These are phyloP conservation scores for Boeremia exigua DNA, from an alignment of 2,329 filamentous ascomycete genomes.

Conservation along the genomic window DNA sequence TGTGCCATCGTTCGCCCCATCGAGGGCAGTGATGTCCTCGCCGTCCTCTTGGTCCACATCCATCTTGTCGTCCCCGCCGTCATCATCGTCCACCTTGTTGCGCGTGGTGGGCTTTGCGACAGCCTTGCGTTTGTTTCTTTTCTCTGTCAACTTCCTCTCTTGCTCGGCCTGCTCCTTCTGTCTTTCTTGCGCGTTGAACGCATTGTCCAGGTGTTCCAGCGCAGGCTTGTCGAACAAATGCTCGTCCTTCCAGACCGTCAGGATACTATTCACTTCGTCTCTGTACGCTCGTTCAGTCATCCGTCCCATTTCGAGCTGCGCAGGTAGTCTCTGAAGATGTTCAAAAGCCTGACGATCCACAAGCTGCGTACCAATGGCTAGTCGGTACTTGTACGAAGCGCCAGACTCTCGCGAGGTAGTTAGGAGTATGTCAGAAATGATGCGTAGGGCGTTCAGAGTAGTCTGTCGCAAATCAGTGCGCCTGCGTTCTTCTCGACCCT, in stretches of 20 bases:
- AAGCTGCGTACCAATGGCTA: slow-evolving; percentile 77
- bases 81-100: slow-evolving; percentile 16
- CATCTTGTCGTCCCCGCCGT: slow-evolving; percentile 28
- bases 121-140: slow-evolving; percentile 26
- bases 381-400: slow-evolving; percentile 75
- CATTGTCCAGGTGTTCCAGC: slow-evolving; percentile 32
- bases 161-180: slow-evolving; percentile 62
- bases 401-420: slow-evolving; percentile 53
- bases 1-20: slow-evolving; percentile 16
- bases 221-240: slow-evolving; percentile 41
- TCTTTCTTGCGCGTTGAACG: slow-evolving; percentile 46
- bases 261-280: slow-evolving; percentile 40
- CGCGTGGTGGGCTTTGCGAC: slow-evolving; percentile 12
- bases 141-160: slow-evolving; percentile 69
- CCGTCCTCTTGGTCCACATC: slow-evolving; percentile 24
- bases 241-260: slow-evolving; percentile 44
- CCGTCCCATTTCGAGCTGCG: slow-evolving; percentile 77
- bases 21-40: not conserved
- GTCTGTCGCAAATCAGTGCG: slow-evolving; percentile 30
- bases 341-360: slow-evolving; percentile 74
- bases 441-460: slow-evolving; percentile 69
- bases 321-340: slow-evolving; percentile 74
- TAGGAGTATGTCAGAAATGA: slow-evolving; percentile 80
- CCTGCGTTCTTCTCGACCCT: slow-evolving; percentile 30
- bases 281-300: slow-evolving; percentile 68